phyloP scores from a whole-genome alignment of 768 basidiomycete species.

The Sutorius australiensis region DNA sequence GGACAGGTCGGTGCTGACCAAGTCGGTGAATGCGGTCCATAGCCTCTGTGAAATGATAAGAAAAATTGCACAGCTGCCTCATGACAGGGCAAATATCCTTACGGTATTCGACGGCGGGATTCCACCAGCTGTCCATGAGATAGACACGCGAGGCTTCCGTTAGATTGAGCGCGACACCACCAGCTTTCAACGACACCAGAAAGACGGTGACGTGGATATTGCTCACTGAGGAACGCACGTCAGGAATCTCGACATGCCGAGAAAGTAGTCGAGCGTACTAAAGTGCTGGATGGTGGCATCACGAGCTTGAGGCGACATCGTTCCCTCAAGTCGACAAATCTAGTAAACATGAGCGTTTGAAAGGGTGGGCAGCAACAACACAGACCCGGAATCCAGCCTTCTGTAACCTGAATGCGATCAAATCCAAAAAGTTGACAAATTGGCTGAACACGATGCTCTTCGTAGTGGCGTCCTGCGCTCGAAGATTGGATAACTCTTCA shows the following conservation, averaged over 20 bases:
- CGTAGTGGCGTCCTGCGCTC: conserved; percentile 81
- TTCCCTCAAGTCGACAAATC: conserved; percentile 93
- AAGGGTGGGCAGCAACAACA: conserved; percentile 3
- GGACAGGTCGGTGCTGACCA: conserved; percentile 91
- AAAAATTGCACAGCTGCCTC: neutral
- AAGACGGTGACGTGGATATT: conserved; percentile 96
- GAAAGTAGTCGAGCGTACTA: conserved; percentile 47
- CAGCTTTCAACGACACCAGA: conserved; percentile 92
- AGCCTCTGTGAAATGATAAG: conserved; percentile 54
- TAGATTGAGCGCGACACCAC: conserved; percentile 87
- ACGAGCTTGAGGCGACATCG: conserved; percentile 94
- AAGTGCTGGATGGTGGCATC: conserved; percentile 95
- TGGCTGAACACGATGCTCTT: conserved; percentile 98
- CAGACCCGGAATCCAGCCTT: conserved; percentile 85
- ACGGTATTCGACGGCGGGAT: conserved; percentile 92
- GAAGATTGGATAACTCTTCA: conserved; percentile 86
- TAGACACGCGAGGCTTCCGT: conserved; percentile 92
- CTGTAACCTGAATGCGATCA: conserved; percentile 91
- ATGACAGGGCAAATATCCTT: conserved; percentile 30
- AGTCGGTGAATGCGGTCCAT: conserved; percentile 98
- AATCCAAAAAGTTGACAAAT: conserved; percentile 89
- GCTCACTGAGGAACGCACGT: conserved; percentile 55
- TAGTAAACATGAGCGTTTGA: conserved; percentile 27
- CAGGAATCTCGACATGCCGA: neutral
- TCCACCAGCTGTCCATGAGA: conserved; percentile 99